Evolutionary conservation across 148 eudicot species (phyloP), one percentile per base, ranked within the genome.

Genomic region (Cornus florida): DNA sequence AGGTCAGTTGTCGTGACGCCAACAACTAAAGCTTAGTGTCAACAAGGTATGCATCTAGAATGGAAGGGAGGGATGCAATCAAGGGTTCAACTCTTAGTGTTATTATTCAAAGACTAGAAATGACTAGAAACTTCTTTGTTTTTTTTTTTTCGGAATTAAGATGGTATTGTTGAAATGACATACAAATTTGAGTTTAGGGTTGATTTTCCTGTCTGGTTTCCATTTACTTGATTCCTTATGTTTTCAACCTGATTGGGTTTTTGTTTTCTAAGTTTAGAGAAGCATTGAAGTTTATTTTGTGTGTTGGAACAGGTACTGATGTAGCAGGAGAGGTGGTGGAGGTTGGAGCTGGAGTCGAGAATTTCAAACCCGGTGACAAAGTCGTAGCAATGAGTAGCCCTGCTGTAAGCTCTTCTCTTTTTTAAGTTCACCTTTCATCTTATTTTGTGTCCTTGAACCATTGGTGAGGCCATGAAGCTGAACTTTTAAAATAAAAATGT

Each of bases 281-380:
- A 56, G 17, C 62, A 57, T 78, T 22, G 53, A 5, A 3, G n/a
- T 46, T 35, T 70, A 28, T 32, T 20, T 77, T 28, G 9, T 22
- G 13, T 78, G 67, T 68, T 80, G 78, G 80, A 67, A 62, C 77
- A 92, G 97, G 81, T n/a, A 82, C 79, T 84, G 97, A 92, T 83
- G 73, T 92, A 66, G 97, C 97, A n/a, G 98, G 98, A 83, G 97
- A 91, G 79, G 90, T 94, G 28, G 86, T 87, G 41, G 87, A 90
- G 78, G 78, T 82, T 87, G 98, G 98, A 76, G 74, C 91, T 80
- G 84, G 70, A 73, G 94, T 91, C 41, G 80, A 71, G 31, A 89
- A 87, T 38, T 88, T 90, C 62, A 89, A 95, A 79, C 76, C 82
- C n/a, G 95, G 97, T 62, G 95, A 91, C 85, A 91, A 93, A 84